Evolutionary conservation across 768 basidiomycete species (phyloP).

Genomic region (Clitopilus hobsonii): DNA sequence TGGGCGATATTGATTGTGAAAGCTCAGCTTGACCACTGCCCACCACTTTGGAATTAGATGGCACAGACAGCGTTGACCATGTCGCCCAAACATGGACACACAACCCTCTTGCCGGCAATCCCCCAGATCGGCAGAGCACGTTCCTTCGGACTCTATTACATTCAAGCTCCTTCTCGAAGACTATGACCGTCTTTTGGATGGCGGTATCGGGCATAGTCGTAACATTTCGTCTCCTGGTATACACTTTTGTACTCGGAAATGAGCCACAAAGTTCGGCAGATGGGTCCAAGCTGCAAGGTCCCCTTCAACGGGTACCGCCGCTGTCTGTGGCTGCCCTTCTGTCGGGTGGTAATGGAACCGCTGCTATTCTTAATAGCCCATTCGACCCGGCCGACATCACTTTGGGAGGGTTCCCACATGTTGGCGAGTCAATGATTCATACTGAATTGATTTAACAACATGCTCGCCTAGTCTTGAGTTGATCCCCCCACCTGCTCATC

Average conservation of each 20-base stretch:
- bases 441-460: background rate
- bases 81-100: background rate
- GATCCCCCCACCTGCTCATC: background rate
- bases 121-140: background rate
- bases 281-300: background rate
- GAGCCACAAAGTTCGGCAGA: too few species aligned
- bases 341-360: background rate
- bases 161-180: too few species aligned
- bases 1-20: slow-evolving; percentile 8
- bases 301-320: background rate
- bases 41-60: slow-evolving; percentile 2
- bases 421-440: background rate
- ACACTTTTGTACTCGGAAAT: too few species aligned
- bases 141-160: background rate
- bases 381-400: too few species aligned
- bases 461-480: background rate
- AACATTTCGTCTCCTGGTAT: too few species aligned
- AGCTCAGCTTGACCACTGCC: slow-evolving; percentile 11
- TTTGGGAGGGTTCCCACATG: background rate
- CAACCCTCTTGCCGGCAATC: background rate
- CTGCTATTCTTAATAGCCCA: too few species aligned
- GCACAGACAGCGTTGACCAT: background rate
- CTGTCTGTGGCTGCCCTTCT: background rate
- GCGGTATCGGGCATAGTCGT: too few species aligned
- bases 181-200: too few species aligned